A percentile compares a stretch with the other conserved stretches of the same genome.
phyloP scores from a whole-genome alignment of 23 red algal genomes.

The Agarophyton chilense region DNA sequence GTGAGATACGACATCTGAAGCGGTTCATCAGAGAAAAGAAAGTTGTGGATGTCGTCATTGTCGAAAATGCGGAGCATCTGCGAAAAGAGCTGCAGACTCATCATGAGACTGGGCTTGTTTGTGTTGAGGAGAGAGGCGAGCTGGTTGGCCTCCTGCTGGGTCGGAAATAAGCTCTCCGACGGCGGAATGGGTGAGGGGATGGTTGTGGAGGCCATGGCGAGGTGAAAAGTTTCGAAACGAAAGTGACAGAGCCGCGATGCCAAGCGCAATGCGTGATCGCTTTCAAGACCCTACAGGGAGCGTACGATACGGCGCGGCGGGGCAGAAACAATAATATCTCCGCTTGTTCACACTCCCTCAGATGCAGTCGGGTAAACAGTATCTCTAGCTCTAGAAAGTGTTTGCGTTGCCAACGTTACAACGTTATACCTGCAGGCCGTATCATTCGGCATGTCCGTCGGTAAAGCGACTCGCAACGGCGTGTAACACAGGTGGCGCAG shows the following conservation, averaged over 20 bases:
- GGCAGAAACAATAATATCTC: too few species aligned
- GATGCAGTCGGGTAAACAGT: too few species aligned
- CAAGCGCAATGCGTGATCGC: too few species aligned
- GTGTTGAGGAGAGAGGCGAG: background rate
- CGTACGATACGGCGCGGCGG: too few species aligned
- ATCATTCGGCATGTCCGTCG: too few species aligned
- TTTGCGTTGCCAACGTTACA: too few species aligned
- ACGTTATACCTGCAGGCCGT: too few species aligned
- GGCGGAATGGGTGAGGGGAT: background rate
- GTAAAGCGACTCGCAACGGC: too few species aligned
- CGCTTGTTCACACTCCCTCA: too few species aligned
- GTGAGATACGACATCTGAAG: slow-evolving; percentile 24
- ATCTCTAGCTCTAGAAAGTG: too few species aligned
- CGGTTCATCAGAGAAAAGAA: slow-evolving; percentile 16
- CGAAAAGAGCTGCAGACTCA: slow-evolving; percentile 17
- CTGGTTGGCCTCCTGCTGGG: background rate
- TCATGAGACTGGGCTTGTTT: slow-evolving; percentile 17
- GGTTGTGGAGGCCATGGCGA: background rate
- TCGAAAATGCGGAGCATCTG: slow-evolving; percentile 24
- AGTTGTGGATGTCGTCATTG: slow-evolving; percentile 18
- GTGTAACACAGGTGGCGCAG: too few species aligned
- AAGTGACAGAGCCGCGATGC: background rate
- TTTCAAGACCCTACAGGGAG: too few species aligned
- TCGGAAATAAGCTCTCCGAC: background rate
- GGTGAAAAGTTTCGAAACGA: background rate